phyloP scores from a whole-genome alignment of 306 rosid genomes.

The Cyclanthera cordifolia region DNA sequence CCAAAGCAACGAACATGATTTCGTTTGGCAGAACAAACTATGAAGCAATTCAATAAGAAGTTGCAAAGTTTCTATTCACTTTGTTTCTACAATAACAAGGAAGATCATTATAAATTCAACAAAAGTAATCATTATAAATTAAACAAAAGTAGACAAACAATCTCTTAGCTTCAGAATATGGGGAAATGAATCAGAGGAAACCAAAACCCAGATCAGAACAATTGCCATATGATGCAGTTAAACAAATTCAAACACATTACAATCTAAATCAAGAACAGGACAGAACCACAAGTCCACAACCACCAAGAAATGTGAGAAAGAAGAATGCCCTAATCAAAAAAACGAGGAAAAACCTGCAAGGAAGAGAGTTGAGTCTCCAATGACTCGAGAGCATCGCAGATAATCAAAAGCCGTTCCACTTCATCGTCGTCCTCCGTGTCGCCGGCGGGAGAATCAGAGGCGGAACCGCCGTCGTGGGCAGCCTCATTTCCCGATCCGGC shows the following conservation, averaged over 20 bases:
- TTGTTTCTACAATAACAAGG: background rate
- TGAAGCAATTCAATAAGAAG: background rate
- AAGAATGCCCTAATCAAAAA: background rate
- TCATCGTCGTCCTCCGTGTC: slow-evolving; percentile 37
- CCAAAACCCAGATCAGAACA: background rate
- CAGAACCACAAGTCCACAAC: background rate
- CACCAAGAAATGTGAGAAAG: background rate
- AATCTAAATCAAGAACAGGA: background rate
- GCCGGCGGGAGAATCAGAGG: background rate
- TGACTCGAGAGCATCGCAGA: slow-evolving; percentile 74
- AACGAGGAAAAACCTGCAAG: slow-evolving; percentile 45
- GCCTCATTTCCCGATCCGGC: slow-evolving; percentile 6
- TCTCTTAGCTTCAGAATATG: background rate
- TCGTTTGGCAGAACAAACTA: background rate
- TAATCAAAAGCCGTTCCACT: slow-evolving; percentile 48
- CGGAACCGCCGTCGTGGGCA: slow-evolving; percentile 12
- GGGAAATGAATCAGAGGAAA: background rate
- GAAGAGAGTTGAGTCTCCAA: slow-evolving; percentile 77
- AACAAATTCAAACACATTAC: background rate
- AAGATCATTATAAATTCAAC: no score
- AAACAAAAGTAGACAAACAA: background rate
- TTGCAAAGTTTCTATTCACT: background rate
- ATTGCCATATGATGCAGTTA: background rate
- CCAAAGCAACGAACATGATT: background rate
- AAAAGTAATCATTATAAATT: background rate